These are phyloP conservation scores for Coemansia sp. DNA, from an alignment of 192 early-diverging fungal genomes.

Conservation along the genomic window DNA sequence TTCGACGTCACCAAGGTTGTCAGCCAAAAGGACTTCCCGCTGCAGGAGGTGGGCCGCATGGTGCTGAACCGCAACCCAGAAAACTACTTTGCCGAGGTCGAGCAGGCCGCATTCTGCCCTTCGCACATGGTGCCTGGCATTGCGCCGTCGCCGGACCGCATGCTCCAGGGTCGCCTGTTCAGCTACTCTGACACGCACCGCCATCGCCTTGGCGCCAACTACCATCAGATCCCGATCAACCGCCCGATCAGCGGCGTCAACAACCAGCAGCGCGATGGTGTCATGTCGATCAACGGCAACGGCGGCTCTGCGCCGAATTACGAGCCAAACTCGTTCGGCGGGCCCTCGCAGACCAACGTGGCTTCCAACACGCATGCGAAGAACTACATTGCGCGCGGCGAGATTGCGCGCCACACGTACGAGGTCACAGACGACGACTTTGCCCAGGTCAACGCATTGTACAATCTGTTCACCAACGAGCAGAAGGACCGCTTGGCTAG, in stretches of 20 bases:
- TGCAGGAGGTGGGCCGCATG: constrained; percentile 77
- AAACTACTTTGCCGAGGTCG: constrained; percentile 86
- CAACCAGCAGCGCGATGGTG: constrained; percentile 81
- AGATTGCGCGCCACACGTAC: constrained; percentile 65
- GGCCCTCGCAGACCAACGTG: constrained; percentile 63
- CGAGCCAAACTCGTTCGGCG: constrained; percentile 69
- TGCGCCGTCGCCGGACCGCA: constrained; percentile 75
- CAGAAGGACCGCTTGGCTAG: constrained; percentile 64
- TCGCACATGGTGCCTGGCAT: constrained; percentile 81
- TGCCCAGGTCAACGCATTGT: constrained; percentile 67
- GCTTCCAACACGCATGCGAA: constrained; percentile 56
- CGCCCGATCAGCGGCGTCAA: constrained; percentile 62
- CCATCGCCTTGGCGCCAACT: constrained; percentile 81
- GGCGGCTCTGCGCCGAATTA: constrained; percentile 68
- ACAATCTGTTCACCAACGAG: constrained; percentile 64
- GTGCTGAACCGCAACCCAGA: constrained; percentile 79
- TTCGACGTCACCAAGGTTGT: constrained; percentile 87
- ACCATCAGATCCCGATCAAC: constrained; percentile 83
- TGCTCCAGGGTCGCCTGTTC: constrained; percentile 86
- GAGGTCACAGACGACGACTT: constrained; percentile 64
- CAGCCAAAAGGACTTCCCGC: constrained; percentile 76
- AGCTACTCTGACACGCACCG: constrained; percentile 87
- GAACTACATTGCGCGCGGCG: constrained; percentile 54
- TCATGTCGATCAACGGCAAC: constrained; percentile 65
- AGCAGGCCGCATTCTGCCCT: constrained; percentile 81